Base-by-base conservation (phyloP, 208 protist genomes). In the Trypanosoma melophagium region DNA sequence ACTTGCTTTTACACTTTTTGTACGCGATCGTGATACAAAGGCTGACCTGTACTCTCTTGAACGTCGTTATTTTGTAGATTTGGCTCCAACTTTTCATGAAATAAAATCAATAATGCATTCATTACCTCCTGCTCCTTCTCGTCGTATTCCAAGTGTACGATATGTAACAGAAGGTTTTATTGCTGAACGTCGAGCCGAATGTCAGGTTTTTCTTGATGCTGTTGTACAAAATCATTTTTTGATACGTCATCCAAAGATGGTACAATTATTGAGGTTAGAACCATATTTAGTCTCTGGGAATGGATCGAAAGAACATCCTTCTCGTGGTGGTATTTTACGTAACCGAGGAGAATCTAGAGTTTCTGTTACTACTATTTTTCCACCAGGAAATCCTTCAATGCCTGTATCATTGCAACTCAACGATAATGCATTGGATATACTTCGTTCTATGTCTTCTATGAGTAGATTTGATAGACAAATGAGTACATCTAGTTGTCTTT, bases 81-180 rank as follows among this genome's bases (percentile, higher is more conserved):
- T 69, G 21, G 25, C 53, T n/a, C 40, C 40, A 14, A 19, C 40
- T 19, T 69, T 69, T 60, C 41, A 55, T 19, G 64, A 69, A 41
- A 28, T 69, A 41, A 69, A 69, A 42, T 61, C 55, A 12, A 22
- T 69, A 28, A 61, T 69, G 64, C 21, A 45, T 55, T 60, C 64
- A 14, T 42, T 69, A 12, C 84, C 81, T 0, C 38, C 58, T 7
- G 22, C 81, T 28, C 81, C 84, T 10, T 25, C 41, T 16, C 76
- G 66, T 53, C 67, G 81, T 8, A 40, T 90, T 44, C 81, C 81
- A 8, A 84, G 74, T 49, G 35, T 78, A 31, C 72, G 84, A 47
- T 74, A 86, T 24, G 84, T 83, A 7, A 81, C 80, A 0, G 78
- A 81, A 19, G 65, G 49, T n/a, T 90, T 84, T 72, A 68, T 76